Conservation (phyloP, 140 eudicot genomes). For the Ambrosia hybrid region DNA sequence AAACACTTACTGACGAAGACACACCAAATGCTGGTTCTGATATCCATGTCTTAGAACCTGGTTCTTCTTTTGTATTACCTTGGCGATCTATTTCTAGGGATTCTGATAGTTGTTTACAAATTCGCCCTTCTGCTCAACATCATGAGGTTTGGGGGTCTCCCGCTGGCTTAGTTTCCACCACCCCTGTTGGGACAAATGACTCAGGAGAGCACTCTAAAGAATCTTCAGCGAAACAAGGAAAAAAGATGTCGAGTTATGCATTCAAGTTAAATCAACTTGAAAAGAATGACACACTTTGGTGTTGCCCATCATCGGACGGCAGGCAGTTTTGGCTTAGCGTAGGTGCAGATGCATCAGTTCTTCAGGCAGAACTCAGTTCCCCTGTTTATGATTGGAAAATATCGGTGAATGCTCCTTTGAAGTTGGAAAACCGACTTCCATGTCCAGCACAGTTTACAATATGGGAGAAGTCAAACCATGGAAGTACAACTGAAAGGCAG, state of each 20-base stretch:
- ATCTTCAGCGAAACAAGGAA: conserved; percentile 53
- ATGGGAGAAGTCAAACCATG: conserved; percentile 69
- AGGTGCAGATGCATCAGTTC: conserved; percentile 91
- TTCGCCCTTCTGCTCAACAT: conserved; percentile 66
- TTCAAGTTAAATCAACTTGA: conserved; percentile 75
- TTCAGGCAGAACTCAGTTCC: conserved; percentile 80
- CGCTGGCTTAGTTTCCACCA: conserved; percentile 39
- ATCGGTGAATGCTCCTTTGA: conserved; percentile 77
- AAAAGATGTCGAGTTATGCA: conserved; percentile 38
- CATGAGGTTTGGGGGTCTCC: conserved; percentile 74
- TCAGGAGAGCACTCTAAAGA: conserved; percentile 65
- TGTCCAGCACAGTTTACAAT: conserved; percentile 76
- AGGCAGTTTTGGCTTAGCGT: conserved; percentile 76
- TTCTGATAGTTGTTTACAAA: conserved; percentile 63
- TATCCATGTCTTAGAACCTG: conserved; percentile 47
- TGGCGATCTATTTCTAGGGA: conserved; percentile 73
- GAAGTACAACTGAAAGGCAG: conserved; percentile 62
- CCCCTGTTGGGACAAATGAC: conserved; percentile 39
- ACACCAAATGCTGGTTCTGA: conserved; percentile 29
- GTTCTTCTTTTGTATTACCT: conserved; percentile 65
- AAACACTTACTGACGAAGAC: conserved; percentile 32
- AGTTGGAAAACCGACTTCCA: conserved; percentile 95
- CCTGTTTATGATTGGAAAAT: conserved; percentile 98
- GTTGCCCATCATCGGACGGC: conserved; percentile 51
- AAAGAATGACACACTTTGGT: conserved; percentile 79